phyloP scores from a whole-genome alignment of 495 filamentous ascomycete species.

The Rusavskia elegans region DNA sequence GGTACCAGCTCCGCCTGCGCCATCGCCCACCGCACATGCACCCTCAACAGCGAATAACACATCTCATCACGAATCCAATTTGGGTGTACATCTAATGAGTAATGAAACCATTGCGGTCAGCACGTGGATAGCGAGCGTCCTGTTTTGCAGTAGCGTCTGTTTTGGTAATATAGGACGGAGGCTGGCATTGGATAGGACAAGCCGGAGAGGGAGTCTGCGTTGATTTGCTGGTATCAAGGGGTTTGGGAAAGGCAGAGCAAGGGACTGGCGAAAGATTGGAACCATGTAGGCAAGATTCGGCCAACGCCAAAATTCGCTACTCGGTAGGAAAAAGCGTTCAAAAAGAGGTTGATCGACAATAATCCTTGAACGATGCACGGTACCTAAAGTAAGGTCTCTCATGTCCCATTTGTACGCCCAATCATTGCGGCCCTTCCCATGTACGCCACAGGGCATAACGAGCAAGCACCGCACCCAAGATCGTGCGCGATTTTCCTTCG shows the following conservation, averaged over 20 bases:
- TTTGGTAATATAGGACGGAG: conserved; percentile 91
- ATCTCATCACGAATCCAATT: conserved; percentile 19
- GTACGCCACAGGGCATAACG: conserved; percentile 2
- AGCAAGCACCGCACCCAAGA: conserved; percentile 52
- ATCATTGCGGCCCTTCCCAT: conserved; percentile 55
- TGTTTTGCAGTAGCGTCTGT: conserved; percentile 88
- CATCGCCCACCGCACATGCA: conserved; percentile 9
- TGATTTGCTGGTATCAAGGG: background rate
- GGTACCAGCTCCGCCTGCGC: conserved; percentile 46
- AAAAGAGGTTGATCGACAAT: too few relatives aligned
- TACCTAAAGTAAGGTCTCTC: too few relatives aligned
- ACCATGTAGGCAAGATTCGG: background rate
- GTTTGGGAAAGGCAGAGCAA: background rate
- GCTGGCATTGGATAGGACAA: conserved; percentile 35
- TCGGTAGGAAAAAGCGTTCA: conserved; percentile 1
- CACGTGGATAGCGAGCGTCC: conserved; percentile 78
- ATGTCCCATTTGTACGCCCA: conserved; percentile 34
- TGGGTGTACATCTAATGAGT: conserved; percentile 35
- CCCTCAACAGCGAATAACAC: conserved; percentile 1
- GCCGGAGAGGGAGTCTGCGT: conserved; percentile 5
- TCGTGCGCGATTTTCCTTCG: conserved; percentile 29
- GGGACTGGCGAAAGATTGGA: background rate
- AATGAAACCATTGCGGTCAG: conserved; percentile 63
- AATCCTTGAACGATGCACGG: too few relatives aligned
- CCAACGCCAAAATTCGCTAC: background rate